Evolutionary conservation across 331 rosid species (phyloP), one percentile per base, ranked within the genome.

Genomic region (Ulmus americana): DNA sequence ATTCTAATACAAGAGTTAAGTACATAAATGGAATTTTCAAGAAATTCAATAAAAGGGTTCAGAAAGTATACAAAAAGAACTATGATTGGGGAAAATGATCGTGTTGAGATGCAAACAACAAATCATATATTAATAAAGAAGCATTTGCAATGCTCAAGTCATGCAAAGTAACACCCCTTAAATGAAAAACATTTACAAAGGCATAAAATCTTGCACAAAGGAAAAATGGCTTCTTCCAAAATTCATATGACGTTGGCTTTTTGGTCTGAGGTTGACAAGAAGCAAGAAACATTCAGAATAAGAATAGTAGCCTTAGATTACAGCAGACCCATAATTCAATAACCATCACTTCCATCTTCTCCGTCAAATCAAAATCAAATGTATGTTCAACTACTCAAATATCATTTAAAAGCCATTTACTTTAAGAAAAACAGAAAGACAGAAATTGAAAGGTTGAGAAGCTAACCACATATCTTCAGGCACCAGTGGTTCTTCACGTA

Each of bases 401-500:
- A 28, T 28, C 35, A 28, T 28, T 28, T 28, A 28, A 28, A 28
- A 28, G 13, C 14, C 53, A 12, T 48, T 48, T 48, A 16, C 14
- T 7, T 48, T 48, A 1, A 48, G 13, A 10, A 48, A 48, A 11
- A 12, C 14, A 48, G 6, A 47, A 6, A 38, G 39, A 39, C 28
- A 8, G 44, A 66, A 47, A 18, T 4, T 12, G 38, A 60, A 45
- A 53, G 70, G 58, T 45, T 9, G 48, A 70, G 11, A 67, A 55
- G 74, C 97, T 81, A 68, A 92, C 98, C 98, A 92, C 98, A 92
- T 92, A 77, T 92, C 98, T 82, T 92, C 97, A 74, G 97, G 98
- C 68, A 92, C 98, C 70, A 92, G 67, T 63, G 98, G 98, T 73
- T 92, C 98, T 83, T 92, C 98, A 20, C 97, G 95, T 74, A 92